Conservation (phyloP, 228 moss, liverwort and hornwort genomes). For the Sphagnum magellanicum region DNA sequence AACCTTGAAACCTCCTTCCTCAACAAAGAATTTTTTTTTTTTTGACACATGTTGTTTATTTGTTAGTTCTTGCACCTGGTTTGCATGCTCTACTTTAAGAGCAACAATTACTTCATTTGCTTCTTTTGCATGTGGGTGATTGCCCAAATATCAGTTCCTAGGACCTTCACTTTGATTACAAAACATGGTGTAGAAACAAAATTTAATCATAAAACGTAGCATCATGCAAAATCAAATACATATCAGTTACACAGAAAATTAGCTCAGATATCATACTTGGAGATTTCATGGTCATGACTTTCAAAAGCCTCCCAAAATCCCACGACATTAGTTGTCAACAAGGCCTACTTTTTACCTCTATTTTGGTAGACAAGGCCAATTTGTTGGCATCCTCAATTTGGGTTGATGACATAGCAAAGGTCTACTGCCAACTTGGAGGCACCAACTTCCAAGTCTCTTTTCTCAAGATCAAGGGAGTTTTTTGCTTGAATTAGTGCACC, state of each 20-base stretch:
- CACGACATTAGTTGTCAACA: too few species aligned
- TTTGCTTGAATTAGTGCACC: conserved; percentile 10
- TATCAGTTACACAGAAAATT: too few species aligned
- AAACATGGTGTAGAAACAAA: too few species aligned
- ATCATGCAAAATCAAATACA: too few species aligned
- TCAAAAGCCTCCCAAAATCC: too few species aligned
- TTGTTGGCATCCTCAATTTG: conserved; percentile 16
- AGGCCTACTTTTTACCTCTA: not conserved
- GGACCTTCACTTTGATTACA: too few species aligned
- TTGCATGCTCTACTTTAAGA: conserved; percentile 10
- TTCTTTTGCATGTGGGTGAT: conserved; percentile 9
- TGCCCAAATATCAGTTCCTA: too few species aligned
- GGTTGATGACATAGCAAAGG: not conserved
- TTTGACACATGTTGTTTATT: conserved; percentile 15
- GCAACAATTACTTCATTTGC: conserved; percentile 20
- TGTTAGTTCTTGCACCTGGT: conserved; percentile 12
- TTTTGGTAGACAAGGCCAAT: conserved; percentile 4
- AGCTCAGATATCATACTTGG: too few species aligned
- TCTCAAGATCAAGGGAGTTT: conserved; percentile 21
- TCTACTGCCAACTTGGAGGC: conserved; percentile 16
- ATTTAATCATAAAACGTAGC: too few species aligned
- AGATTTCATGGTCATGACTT: too few species aligned
- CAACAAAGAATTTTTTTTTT: conserved; percentile 22
- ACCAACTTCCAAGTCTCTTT: conserved; percentile 17
- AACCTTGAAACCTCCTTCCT: conserved; percentile 23